These are phyloP conservation scores for Mortierella sp. DNA, from an alignment of 371 early-diverging fungal genomes.

Conservation along the genomic window DNA sequence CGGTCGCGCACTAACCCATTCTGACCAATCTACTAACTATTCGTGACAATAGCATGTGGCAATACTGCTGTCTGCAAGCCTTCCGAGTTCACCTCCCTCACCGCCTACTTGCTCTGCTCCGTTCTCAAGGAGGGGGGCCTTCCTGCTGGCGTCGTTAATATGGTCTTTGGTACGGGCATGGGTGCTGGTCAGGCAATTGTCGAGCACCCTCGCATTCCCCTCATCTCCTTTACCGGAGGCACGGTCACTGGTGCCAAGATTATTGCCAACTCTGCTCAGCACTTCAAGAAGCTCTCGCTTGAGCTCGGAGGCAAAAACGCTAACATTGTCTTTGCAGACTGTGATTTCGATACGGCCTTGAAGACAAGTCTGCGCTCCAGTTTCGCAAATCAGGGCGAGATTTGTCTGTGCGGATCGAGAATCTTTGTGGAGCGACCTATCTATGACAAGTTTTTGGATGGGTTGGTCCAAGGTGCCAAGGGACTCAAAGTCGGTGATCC, in stretches of 20 bases:
- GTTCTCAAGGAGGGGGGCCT: slow-evolving; percentile 74
- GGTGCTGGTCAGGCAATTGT: slow-evolving; percentile 74
- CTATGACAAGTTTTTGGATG: slow-evolving; percentile 67
- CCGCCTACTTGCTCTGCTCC: slow-evolving; percentile 70
- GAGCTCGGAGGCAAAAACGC: slow-evolving; percentile 88
- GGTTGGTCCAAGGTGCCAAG: slow-evolving; percentile 56
- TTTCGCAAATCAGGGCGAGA: slow-evolving; percentile 82
- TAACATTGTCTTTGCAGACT: slow-evolving; percentile 78
- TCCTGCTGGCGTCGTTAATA: slow-evolving; percentile 82
- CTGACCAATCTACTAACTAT: too few relatives aligned
- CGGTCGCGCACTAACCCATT: too few relatives aligned
- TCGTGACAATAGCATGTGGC: slow-evolving; percentile 61
- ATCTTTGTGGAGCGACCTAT: slow-evolving; percentile 76
- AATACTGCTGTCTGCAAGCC: slow-evolving; percentile 83
- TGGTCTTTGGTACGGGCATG: slow-evolving; percentile 79
- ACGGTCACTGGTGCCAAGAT: slow-evolving; percentile 77
- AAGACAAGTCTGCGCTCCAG: slow-evolving; percentile 64
- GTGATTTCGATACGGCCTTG: slow-evolving; percentile 72
- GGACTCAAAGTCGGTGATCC: slow-evolving; percentile 78
- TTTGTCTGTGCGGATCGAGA: slow-evolving; percentile 72
- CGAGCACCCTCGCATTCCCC: slow-evolving; percentile 70
- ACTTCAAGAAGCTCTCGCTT: slow-evolving; percentile 76
- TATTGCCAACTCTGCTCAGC: slow-evolving; percentile 58
- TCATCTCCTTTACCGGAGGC: slow-evolving; percentile 84
- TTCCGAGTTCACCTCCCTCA: slow-evolving; percentile 77